phyloP scores from a whole-genome alignment of 345 rosid genomes.

The Lumnitzera littorea region DNA sequence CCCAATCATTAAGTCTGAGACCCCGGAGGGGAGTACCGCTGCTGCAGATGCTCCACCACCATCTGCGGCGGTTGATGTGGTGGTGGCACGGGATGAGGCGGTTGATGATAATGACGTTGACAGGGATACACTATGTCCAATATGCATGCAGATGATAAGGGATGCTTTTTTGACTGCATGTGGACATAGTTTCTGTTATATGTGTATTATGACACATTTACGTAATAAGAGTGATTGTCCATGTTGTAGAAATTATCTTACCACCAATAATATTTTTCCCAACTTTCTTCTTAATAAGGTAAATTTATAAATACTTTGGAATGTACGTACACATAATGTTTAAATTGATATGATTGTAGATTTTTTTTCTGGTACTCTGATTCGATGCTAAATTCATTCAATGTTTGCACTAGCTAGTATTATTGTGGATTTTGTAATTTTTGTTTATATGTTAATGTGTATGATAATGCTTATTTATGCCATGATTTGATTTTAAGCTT shows the following conservation, averaged over 20 bases:
- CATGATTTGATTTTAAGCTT: too few species aligned
- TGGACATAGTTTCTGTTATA: conserved; percentile 50
- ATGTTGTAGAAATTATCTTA: conserved; percentile 39
- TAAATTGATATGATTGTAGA: not conserved
- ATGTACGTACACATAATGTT: not conserved
- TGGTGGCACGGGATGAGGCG: too few species aligned
- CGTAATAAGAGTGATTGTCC: conserved; percentile 46
- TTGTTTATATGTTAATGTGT: too few species aligned
- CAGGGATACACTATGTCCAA: conserved; percentile 31
- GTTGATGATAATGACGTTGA: not conserved
- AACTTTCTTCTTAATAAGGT: conserved; percentile 50
- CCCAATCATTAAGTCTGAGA: too few species aligned
- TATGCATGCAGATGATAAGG: conserved; percentile 48
- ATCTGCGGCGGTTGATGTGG: too few species aligned
- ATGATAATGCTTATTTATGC: too few species aligned
- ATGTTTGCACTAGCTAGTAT: too few species aligned
- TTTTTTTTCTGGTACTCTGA: not conserved
- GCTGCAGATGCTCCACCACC: too few species aligned
- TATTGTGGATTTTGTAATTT: too few species aligned
- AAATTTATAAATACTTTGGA: not conserved
- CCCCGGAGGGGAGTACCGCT: too few species aligned
- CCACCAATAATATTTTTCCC: conserved; percentile 37
- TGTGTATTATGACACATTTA: conserved; percentile 43
- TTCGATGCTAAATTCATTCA: not conserved
- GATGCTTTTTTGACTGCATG: conserved; percentile 49